Evolutionary conservation across 2,329 filamentous ascomycete species (phyloP).

Genomic region (Fusarium sp.): DNA sequence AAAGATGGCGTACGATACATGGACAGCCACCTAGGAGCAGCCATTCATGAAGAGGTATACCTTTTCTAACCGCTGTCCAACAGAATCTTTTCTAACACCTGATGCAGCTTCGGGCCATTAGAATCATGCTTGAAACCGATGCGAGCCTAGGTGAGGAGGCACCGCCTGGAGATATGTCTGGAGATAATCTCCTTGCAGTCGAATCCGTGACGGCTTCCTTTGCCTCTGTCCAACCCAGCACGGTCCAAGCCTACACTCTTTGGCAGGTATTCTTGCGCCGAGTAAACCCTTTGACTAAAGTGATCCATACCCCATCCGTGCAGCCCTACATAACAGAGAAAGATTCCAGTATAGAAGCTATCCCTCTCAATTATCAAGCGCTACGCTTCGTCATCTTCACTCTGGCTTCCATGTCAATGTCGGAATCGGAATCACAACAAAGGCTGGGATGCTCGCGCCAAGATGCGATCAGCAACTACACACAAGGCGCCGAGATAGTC

Average conservation of each 20-base stretch:
- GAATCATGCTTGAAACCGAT: not conserved
- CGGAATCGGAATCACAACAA: not conserved
- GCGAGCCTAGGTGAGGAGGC: not conserved
- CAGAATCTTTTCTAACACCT: not conserved
- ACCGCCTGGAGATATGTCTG: not conserved
- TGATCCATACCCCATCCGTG: not conserved
- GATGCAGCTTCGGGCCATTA: not conserved
- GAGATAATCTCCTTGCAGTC: not conserved
- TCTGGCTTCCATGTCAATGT: not conserved
- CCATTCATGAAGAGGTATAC: not conserved
- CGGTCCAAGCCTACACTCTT: not conserved
- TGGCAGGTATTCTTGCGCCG: not conserved
- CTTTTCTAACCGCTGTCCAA: not conserved
- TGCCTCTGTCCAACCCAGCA: not conserved
- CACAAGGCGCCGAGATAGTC: not conserved
- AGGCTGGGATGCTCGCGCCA: not conserved
- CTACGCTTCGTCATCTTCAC: not conserved
- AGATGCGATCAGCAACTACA: not conserved
- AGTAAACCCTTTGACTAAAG: not conserved
- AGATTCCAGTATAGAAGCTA: not conserved
- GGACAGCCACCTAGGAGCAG: not conserved
- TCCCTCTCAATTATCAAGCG: not conserved
- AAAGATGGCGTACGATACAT: not conserved
- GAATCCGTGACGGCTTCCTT: not conserved
- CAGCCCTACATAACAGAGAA: not conserved